These are phyloP conservation scores for Corymbia calophylla DNA, from an alignment of 441 rosid species.

Conservation along the genomic window DNA sequence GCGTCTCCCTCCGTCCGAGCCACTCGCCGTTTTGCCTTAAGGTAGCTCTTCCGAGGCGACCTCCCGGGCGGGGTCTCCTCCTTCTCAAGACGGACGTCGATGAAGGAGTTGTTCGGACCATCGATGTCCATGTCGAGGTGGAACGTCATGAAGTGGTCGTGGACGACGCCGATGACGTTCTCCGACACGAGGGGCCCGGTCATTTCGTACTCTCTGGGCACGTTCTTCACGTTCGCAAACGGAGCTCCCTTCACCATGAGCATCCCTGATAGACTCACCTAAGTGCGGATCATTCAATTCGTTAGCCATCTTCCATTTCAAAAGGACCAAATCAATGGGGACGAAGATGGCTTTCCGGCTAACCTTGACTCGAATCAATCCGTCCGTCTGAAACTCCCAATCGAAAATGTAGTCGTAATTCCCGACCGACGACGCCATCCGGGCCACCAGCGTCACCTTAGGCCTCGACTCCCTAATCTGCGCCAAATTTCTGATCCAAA, in stretches of 20 bases:
- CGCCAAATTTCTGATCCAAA: background rate
- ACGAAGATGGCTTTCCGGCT: background rate
- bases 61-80: constrained; percentile 33
- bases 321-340: background rate
- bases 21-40: constrained; percentile 28
- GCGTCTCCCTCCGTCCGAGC: constrained; percentile 65
- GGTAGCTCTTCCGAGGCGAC: constrained; percentile 58
- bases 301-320: background rate
- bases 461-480: constrained; percentile 63
- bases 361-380: constrained; percentile 60
- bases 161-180: constrained; percentile 65
- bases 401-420: constrained; percentile 69
- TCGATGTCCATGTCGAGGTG: constrained; percentile 71
- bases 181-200: constrained; percentile 50
- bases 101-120: constrained; percentile 52
- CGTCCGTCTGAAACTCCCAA: constrained; percentile 82
- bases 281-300: background rate
- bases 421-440: constrained; percentile 63
- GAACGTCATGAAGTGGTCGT: constrained; percentile 60
- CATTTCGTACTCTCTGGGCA: constrained; percentile 23
- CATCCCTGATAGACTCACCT: constrained; percentile 65
- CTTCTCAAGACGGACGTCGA: constrained; percentile 46
- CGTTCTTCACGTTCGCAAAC: constrained; percentile 21
- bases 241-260: constrained; percentile 55
- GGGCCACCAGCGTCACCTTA: constrained; percentile 65